phyloP scores from a whole-genome alignment of 305 asterid genomes.

The Coffea humblotiana region DNA sequence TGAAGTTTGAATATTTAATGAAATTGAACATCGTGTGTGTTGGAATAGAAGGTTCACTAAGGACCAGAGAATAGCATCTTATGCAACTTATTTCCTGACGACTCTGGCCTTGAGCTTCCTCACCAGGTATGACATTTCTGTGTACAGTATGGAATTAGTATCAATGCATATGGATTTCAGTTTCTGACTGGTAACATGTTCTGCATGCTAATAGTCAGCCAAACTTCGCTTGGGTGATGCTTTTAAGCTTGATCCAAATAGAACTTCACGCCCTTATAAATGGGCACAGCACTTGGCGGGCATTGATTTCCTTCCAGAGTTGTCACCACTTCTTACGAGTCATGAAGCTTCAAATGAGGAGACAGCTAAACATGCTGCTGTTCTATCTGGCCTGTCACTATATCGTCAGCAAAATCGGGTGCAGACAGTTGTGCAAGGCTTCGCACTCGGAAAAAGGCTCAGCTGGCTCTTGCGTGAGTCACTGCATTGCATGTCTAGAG shows the following conservation, averaged over 20 bases:
- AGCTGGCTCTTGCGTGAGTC: constrained; percentile 95
- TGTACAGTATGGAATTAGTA: constrained; percentile 16
- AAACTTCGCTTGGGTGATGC: constrained; percentile 68
- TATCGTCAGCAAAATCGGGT: constrained; percentile 93
- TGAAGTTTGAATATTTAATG: constrained; percentile 79
- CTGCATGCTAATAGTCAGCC: constrained; percentile 66
- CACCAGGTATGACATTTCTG: constrained; percentile 65
- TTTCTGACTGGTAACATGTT: constrained; percentile 5
- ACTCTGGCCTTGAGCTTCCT: constrained; percentile 95
- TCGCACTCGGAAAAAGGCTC: constrained; percentile 86
- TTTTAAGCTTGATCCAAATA: constrained; percentile 61
- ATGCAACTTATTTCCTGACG: constrained; percentile 97
- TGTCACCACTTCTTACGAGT: constrained; percentile 66
- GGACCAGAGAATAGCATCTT: constrained; percentile 51
- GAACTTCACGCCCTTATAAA: constrained; percentile 86
- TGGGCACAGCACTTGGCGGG: constrained; percentile 99
- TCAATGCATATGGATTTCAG: constrained; percentile 19
- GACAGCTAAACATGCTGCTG: constrained; percentile 49
- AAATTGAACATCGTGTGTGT: constrained; percentile 83
- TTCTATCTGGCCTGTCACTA: constrained; percentile 62
- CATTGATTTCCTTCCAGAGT: constrained; percentile 91
- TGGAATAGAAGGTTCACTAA: constrained; percentile 79
- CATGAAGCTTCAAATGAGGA: constrained; percentile 51
- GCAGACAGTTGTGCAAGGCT: constrained; percentile 90
- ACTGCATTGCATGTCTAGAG: constrained; percentile 48